These are phyloP conservation scores for Conoideocrella luteorostrata DNA, from an alignment of 2,329 filamentous ascomycete genomes.

Conservation along the genomic window DNA sequence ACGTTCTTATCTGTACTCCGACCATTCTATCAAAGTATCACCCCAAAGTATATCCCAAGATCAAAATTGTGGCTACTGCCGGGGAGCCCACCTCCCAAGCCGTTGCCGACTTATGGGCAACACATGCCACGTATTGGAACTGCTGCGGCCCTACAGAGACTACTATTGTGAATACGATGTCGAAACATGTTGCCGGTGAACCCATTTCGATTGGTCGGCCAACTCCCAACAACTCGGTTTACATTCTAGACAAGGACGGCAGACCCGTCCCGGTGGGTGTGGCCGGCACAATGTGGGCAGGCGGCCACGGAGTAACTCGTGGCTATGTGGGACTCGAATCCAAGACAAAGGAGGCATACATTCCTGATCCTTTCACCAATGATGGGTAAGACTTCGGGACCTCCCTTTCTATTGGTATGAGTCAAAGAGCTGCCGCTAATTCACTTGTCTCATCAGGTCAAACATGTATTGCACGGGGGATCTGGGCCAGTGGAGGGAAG, in stretches of 20 bases:
- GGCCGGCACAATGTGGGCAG: constrained; percentile 50
- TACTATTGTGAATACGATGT: constrained; percentile 53
- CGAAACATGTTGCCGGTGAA: constrained; percentile 39
- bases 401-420: constrained; percentile 3
- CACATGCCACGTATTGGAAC: constrained; percentile 44
- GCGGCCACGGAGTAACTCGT: constrained; percentile 46
- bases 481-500: constrained; percentile 45
- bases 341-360: constrained; percentile 43
- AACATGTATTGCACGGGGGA: constrained; percentile 57
- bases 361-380: constrained; percentile 41
- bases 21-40: constrained; percentile 46
- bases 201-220: constrained; percentile 48
- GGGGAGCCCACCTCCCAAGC: constrained; percentile 44
- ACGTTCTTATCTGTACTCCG: constrained; percentile 50
- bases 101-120: constrained; percentile 51
- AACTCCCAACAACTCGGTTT: constrained; percentile 50
- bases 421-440: constrained; percentile 6
- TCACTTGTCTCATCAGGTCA: constrained; percentile 22
- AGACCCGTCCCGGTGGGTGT: constrained; percentile 39
- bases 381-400: constrained; percentile 36
- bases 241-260: constrained; percentile 42
- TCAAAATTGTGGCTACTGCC: constrained; percentile 47
- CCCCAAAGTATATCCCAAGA: constrained; percentile 40
- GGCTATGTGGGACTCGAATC: constrained; percentile 49
- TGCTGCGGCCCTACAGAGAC: constrained; percentile 55